Evolutionary conservation across 1,284 basidiomycete genomes (phyloP), one percentile per base, ranked within the genome.

Genomic region (Cryptococcus sp.): DNA sequence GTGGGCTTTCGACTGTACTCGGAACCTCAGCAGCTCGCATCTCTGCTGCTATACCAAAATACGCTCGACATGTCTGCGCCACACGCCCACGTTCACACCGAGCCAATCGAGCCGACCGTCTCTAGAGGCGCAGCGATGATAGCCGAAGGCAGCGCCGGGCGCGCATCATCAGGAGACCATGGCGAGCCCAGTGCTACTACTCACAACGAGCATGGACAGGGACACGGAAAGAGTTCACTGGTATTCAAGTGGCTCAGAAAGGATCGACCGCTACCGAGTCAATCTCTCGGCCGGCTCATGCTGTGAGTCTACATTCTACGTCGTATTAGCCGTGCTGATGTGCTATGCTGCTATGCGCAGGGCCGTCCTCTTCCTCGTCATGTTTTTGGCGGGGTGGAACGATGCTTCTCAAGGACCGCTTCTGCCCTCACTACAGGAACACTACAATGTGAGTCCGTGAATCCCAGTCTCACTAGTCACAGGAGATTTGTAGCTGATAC

Each of bases 321-420:
- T 22, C 15, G 44, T 22, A 42, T 19, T 6, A 22, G n/a, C 35
- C 2, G 23, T 17, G n/a, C 42, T 25, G 27, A 55, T 49, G 23
- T 7, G 31, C n/a, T 25, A 40, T 56, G 46, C 31, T 35, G 13
- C 38, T 51, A 16, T 48, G 27, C 57, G 20, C 48, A 71, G 69
- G 31, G 53, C 40, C 2, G 64, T 68, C 0, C 54, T 75, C 15
- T 77, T 70, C 59, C 50, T 70, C 41, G 68, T 72, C 44, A 75
- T 76, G 72, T 72, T 76, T 50, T 52, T 85, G 15, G 75, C 78
- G 4, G 86, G 86, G 7, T 87, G 85, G 85, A 86, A 85, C 67
- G 86, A 87, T 67, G 83, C 82, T 1, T 82, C 82, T 13, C 82
- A 82, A n/a, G 86, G 85, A 0, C 85, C 86, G 3, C 73, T 87